phyloP scores from a whole-genome alignment of 2,329 filamentous ascomycete species.

The Phaeosphaeria sp. region DNA sequence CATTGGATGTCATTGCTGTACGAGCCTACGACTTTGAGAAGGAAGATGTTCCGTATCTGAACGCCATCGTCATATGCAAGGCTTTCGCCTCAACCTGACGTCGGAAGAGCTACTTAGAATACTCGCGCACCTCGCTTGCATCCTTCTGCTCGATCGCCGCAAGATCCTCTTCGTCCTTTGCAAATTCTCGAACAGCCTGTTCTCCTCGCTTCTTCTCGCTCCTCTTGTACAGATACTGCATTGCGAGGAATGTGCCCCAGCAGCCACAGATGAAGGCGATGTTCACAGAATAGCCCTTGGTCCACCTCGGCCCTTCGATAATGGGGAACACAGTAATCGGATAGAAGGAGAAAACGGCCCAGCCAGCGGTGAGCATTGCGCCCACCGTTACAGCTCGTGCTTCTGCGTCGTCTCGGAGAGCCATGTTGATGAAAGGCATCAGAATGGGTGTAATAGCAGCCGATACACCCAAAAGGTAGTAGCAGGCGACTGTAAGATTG shows the following conservation, averaged over 20 bases:
- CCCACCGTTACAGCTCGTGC: conserved; percentile 59
- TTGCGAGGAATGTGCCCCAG: conserved; percentile 52
- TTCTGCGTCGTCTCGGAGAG: conserved; percentile 53
- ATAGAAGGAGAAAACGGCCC: conserved; percentile 46
- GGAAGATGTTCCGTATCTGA: too few relatives aligned
- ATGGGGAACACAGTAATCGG: conserved; percentile 46
- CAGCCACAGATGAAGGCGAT: conserved; percentile 56
- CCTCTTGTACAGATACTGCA: conserved; percentile 46
- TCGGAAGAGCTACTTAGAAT: conserved; percentile 6
- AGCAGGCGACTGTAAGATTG: conserved; percentile 34
- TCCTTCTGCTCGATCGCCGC: conserved; percentile 27
- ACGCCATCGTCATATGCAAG: too few relatives aligned
- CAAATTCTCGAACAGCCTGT: conserved; percentile 11
- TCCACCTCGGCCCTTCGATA: conserved; percentile 53
- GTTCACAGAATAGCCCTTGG: conserved; percentile 57
- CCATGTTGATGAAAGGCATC: conserved; percentile 49
- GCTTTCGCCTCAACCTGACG: neutral
- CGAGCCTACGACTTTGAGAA: too few relatives aligned
- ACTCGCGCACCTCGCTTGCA: conserved; percentile 25
- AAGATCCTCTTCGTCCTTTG: conserved; percentile 38
- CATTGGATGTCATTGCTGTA: neutral
- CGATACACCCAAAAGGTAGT: conserved; percentile 45
- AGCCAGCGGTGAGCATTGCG: conserved; percentile 51
- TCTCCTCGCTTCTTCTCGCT: conserved; percentile 34
- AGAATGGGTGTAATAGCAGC: conserved; percentile 45